These are phyloP conservation scores for Brassica nigra DNA, from an alignment of 345 rosid genomes.

Conservation along the genomic window DNA sequence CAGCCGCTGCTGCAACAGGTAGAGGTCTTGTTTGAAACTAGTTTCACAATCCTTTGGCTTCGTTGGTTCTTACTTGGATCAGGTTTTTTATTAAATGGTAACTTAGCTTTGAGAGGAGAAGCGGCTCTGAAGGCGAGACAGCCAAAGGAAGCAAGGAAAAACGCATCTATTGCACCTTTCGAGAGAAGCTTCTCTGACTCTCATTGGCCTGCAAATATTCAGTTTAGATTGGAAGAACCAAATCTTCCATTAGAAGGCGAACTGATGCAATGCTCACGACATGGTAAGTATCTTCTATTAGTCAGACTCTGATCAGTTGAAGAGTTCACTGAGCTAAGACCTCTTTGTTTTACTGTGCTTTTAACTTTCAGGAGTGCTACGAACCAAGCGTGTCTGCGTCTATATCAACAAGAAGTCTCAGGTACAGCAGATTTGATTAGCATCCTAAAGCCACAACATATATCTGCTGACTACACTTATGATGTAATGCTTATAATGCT, in stretches of 20 bases:
- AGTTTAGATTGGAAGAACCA: background rate
- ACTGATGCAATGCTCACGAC: background rate
- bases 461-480: background rate
- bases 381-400: background rate
- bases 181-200: constrained; percentile 2
- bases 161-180: background rate
- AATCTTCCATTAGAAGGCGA: background rate
- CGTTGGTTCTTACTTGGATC: too few relatives aligned
- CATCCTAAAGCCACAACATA: background rate
- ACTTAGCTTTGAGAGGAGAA: background rate
- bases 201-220: background rate
- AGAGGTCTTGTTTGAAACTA: background rate
- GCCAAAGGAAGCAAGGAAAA: background rate
- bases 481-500: background rate
- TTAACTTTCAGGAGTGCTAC: background rate
- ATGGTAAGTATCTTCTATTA: background rate
- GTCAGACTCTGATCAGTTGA: background rate
- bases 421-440: background rate
- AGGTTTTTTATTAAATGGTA: background rate
- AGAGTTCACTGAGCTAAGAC: background rate
- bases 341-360: background rate
- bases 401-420: background rate
- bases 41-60: background rate
- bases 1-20: background rate
- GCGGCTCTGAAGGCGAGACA: background rate